Base-by-base conservation (phyloP, 202 grass and related monocot species). In the Bolboschoenoplectus hybrid region DNA sequence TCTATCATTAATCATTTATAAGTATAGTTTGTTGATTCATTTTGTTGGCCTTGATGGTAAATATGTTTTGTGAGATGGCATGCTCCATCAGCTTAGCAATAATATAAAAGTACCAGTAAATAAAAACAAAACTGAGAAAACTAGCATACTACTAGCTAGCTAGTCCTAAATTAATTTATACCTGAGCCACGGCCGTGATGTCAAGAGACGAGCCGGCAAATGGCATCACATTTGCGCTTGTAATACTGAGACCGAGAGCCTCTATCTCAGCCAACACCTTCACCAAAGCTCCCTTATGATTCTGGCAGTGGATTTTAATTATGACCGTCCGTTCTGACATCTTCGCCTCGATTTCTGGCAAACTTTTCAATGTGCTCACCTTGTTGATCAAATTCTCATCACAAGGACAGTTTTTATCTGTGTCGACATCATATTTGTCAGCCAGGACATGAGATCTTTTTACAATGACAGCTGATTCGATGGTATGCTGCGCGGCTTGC, bases 271-370 rank as follows among this genome's bases (percentile, higher is more conserved):
- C 76, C 16, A 99, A 91, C 0, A 85, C 86, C 41, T 90, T 85
- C 88, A 99, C 91, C 75, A 99, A 69, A 2, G 77, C 84, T 63
- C 97, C 97, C 87, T 93, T 92, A 67, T 74, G 86, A 72, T 94
- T 97, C 92, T 94, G 89, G 75, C 97, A 99, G 88, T 99, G 97
- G 84, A 99, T 91, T 87, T 92, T 99, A 74, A 99, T 67, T 0
- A 99, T 88, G 81, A 97, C 88, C 1, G 89, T 88, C 61, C 85
- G 91, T 41, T 94, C 90, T 26, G 92, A 91, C 86, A 99, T 82
- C 66, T 93, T 89, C 7, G 87, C 97, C 89, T 93, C 97, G 64
- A 99, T 99, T 87, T 99, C 97, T 57, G 92, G 92, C 61, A 95
- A 72, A 44, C 82, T 65, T 35, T 75, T 63, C 2, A 35, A 79